Conservation (phyloP, 139 green algal species). For the Zygnema circumcarinatum region DNA sequence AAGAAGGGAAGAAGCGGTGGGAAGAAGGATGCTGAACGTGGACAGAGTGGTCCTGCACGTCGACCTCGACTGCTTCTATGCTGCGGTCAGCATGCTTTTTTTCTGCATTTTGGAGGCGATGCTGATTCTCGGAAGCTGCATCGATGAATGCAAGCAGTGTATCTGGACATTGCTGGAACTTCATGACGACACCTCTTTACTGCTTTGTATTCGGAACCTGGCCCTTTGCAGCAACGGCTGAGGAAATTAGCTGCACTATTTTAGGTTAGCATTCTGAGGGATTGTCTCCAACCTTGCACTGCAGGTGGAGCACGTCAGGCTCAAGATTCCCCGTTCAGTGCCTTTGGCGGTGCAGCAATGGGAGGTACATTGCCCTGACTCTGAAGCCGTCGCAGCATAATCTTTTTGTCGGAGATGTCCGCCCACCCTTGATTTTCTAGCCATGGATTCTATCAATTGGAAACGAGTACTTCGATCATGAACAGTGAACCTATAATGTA, state of each 20-base stretch:
- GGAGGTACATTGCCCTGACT: slow-evolving; percentile 59
- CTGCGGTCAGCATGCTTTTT: slow-evolving; percentile 24
- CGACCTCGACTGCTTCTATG: slow-evolving; percentile 85
- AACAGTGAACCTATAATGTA: not conserved
- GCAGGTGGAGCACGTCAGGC: slow-evolving; percentile 57
- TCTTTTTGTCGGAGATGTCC: slow-evolving; percentile 8
- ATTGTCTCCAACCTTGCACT: not conserved
- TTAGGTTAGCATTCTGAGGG: not conserved
- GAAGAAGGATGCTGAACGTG: not conserved
- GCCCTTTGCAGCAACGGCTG: too few species aligned
- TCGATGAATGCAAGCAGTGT: not conserved
- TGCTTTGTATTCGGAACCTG: too few species aligned
- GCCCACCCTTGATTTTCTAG: not conserved
- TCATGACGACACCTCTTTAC: too few species aligned
- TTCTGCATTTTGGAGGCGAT: not conserved
- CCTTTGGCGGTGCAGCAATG: slow-evolving; percentile 88
- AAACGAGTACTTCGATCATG: not conserved
- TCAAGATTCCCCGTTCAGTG: slow-evolving; percentile 6
- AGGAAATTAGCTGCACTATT: too few species aligned
- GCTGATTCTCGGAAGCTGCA: not conserved
- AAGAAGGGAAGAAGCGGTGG: not conserved
- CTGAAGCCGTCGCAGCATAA: not conserved
- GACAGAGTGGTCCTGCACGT: slow-evolving; percentile 69
- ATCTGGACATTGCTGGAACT: too few species aligned
- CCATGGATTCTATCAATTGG: not conserved